Conservation (phyloP, 2,329 filamentous ascomycete species). For the Conoideocrella luteorostrata region DNA sequence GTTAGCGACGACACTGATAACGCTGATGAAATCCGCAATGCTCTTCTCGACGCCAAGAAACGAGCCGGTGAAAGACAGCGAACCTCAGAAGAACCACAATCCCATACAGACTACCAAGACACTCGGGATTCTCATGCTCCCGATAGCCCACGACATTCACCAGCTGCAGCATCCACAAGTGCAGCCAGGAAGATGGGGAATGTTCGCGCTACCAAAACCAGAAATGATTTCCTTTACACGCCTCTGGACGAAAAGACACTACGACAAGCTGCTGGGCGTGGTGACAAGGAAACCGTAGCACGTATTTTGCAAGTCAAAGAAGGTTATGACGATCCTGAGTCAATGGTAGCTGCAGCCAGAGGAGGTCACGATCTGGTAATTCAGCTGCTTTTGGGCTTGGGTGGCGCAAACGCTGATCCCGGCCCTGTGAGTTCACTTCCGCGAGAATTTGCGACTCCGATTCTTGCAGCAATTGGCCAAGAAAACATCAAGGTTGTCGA, state of each 20-base stretch:
- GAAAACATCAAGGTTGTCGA: slow-evolving; percentile 79
- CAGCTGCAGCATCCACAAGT: slow-evolving; percentile 32
- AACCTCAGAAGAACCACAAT: slow-evolving; percentile 53
- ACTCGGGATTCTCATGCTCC: slow-evolving; percentile 46
- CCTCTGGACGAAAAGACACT: slow-evolving; percentile 56
- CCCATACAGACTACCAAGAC: slow-evolving; percentile 39
- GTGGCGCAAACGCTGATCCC: slow-evolving; percentile 62
- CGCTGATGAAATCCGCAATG: slow-evolving; percentile 68
- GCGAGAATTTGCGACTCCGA: slow-evolving; percentile 77
- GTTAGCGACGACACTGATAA: slow-evolving; percentile 70
- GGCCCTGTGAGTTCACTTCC: slow-evolving; percentile 53
- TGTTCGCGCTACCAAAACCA: slow-evolving; percentile 56
- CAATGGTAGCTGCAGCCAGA: slow-evolving; percentile 83
- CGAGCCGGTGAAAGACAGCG: slow-evolving; percentile 47
- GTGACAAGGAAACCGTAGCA: slow-evolving; percentile 56
- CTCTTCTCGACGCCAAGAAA: slow-evolving; percentile 55
- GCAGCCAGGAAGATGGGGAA: slow-evolving; percentile 46
- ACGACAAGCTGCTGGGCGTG: slow-evolving; percentile 52
- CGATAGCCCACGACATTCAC: slow-evolving; percentile 53
- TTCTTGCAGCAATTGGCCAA: slow-evolving; percentile 88
- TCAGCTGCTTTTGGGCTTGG: slow-evolving; percentile 67
- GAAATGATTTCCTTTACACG: slow-evolving; percentile 58
- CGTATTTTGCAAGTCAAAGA: slow-evolving; percentile 56
- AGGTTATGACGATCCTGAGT: slow-evolving; percentile 67
- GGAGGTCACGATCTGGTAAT: slow-evolving; percentile 87